These are phyloP conservation scores for Penicillium salamii DNA, from an alignment of 495 filamentous ascomycete genomes.

Conservation along the genomic window DNA sequence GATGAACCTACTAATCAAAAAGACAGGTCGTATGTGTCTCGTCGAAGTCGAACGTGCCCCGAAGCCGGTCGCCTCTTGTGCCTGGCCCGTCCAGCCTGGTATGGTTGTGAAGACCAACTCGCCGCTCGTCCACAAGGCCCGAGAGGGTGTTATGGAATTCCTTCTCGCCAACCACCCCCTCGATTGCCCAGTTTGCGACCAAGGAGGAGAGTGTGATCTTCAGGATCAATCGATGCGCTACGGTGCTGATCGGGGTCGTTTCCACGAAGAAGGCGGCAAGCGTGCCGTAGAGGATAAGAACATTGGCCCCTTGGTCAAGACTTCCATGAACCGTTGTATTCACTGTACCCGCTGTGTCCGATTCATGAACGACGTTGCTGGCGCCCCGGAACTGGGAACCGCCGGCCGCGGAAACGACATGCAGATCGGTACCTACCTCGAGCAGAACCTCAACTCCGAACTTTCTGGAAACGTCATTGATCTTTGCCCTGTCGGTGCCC, in stretches of 20 bases:
- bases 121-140: conserved; percentile 90
- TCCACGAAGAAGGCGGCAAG: conserved; percentile 93
- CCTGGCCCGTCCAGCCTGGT: conserved; percentile 96
- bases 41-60: conserved; percentile 95
- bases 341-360: conserved; percentile 97
- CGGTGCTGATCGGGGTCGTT: conserved; percentile 90
- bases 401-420: conserved; percentile 93
- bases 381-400: conserved; percentile 90
- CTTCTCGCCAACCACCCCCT: conserved; percentile 94
- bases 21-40: conserved; percentile 83
- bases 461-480: conserved; percentile 97
- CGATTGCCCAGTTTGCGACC: conserved; percentile 97
- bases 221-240: conserved; percentile 99
- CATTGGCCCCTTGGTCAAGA: conserved; percentile 97
- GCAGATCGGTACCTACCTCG: conserved; percentile 97
- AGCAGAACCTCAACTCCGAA: conserved; percentile 86
- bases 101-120: conserved; percentile 99
- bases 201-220: conserved; percentile 97
- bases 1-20: conserved; percentile 10
- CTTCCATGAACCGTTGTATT: conserved; percentile 99
- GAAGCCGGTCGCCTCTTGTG: conserved; percentile 96
- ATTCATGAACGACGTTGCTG: conserved; percentile 96
- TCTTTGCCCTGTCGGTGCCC: conserved; percentile 92
- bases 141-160: conserved; percentile 99
- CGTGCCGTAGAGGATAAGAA: conserved; percentile 99